phyloP scores from a whole-genome alignment of 148 eudicot species.

The Vaccinium corymbosum region DNA sequence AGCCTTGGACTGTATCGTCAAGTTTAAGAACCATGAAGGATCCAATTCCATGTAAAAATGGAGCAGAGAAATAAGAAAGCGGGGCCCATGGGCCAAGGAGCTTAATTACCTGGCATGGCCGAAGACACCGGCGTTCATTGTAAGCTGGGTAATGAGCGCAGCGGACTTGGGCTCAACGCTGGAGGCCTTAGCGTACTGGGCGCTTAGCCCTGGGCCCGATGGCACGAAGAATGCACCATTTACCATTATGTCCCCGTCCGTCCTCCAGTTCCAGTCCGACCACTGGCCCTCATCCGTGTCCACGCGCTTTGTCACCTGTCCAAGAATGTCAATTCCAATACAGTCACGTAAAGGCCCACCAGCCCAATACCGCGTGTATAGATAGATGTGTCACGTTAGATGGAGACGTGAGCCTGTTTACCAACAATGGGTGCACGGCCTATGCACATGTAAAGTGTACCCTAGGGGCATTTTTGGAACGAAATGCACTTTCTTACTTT shows the following conservation, averaged over 20 bases:
- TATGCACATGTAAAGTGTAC: not conserved
- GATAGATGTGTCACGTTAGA: not conserved
- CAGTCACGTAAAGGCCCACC: not conserved
- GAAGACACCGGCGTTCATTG: conserved; percentile 61
- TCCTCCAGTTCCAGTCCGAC: conserved; percentile 63
- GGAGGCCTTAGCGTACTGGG: conserved; percentile 62
- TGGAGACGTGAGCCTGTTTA: not conserved
- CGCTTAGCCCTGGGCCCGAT: conserved; percentile 47
- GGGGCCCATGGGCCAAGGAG: too few species aligned
- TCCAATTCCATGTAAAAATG: too few species aligned
- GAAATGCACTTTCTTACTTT: not conserved
- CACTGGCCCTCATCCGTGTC: conserved; percentile 52
- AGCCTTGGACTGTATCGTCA: too few species aligned
- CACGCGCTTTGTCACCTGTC: conserved; percentile 60
- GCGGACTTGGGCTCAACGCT: conserved; percentile 65
- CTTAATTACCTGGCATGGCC: conserved; percentile 52
- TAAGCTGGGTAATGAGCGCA: conserved; percentile 49
- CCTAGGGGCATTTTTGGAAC: not conserved
- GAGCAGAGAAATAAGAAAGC: not conserved
- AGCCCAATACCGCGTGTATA: not conserved
- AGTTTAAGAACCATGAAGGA: too few species aligned
- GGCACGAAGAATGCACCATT: conserved; percentile 69
- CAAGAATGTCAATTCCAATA: not conserved
- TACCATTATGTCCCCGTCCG: conserved; percentile 55
- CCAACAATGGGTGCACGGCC: not conserved